Conservation (phyloP, 441 rosid genomes). For the Adansonia grandidieri region DNA sequence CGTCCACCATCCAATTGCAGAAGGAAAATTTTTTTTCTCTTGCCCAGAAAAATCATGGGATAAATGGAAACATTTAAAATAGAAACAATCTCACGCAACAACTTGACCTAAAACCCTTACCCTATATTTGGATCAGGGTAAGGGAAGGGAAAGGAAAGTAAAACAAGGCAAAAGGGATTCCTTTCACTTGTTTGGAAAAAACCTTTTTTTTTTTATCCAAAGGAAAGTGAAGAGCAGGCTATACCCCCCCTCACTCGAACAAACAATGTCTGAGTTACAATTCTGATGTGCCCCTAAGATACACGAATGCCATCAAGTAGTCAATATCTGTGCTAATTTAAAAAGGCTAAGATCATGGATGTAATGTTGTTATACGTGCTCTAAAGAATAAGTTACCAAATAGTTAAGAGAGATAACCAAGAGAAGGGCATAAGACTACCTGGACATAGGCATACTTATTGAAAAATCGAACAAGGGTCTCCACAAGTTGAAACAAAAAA, state of each 20-base stretch:
- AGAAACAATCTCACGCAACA: background rate
- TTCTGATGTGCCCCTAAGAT: background rate
- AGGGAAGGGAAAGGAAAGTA: too few species aligned
- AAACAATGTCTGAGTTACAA: background rate
- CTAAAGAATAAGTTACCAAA: background rate
- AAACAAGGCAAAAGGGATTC: too few species aligned
- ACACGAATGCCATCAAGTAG: background rate
- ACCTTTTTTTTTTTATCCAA: too few species aligned
- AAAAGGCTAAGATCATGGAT: background rate
- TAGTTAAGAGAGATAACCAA: slow-evolving; percentile 11
- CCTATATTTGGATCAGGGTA: too few species aligned
- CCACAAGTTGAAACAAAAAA: slow-evolving; percentile 87
- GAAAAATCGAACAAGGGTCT: slow-evolving; percentile 95
- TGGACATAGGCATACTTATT: slow-evolving; percentile 95
- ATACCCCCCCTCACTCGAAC: background rate
- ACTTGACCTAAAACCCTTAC: background rate
- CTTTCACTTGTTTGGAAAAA: too few species aligned
- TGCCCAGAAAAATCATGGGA: background rate
- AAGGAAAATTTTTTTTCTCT: background rate
- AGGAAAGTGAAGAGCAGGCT: too few species aligned
- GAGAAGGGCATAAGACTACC: slow-evolving; percentile 46
- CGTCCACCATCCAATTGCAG: background rate
- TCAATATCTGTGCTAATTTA: background rate
- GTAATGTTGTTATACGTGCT: background rate
- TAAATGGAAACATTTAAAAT: background rate